Conservation (phyloP, 805 yeast genomes). For the Yamadazyma olivae region DNA sequence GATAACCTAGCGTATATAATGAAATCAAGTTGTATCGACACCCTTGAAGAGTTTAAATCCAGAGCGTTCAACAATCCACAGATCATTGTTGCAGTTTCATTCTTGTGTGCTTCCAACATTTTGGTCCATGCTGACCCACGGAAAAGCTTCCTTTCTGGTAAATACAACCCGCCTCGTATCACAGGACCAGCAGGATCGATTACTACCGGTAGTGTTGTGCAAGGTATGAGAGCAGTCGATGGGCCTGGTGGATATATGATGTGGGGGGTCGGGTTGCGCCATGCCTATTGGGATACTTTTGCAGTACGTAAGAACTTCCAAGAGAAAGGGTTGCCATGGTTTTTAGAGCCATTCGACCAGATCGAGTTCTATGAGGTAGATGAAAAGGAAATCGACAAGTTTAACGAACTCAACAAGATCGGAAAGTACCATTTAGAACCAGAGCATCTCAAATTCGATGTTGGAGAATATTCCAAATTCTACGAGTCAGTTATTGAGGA, state of each 20-base stretch:
- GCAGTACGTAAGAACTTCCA: conserved; percentile 59
- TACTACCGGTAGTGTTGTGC: conserved; percentile 97
- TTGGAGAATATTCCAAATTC: not conserved
- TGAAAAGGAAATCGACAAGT: conserved; percentile 72
- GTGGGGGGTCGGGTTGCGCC: conserved; percentile 91
- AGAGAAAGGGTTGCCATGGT: conserved; percentile 66
- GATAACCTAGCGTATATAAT: conserved; percentile 94
- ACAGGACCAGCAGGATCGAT: conserved; percentile 95
- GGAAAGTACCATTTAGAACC: not conserved
- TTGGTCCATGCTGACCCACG: conserved; percentile 97
- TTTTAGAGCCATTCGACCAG: conserved; percentile 87
- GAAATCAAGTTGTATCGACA: conserved; percentile 72
- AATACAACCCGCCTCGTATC: conserved; percentile 93
- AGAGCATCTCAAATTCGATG: not conserved
- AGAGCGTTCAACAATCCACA: conserved; percentile 79
- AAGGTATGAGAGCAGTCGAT: conserved; percentile 97
- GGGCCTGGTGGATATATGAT: conserved; percentile 98
- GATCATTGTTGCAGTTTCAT: conserved; percentile 92
- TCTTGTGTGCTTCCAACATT: conserved; percentile 96
- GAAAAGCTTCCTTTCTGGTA: conserved; percentile 84
- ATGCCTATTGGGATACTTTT: conserved; percentile 95
- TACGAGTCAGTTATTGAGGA: not conserved
- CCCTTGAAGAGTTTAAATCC: conserved; percentile 71
- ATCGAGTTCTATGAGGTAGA: conserved; percentile 88
- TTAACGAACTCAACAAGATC: conserved; percentile 66